A percentile compares a stretch with the other conserved stretches of the same genome.
These are phyloP conservation scores for Erysimum cheiranthoides DNA, from an alignment of 345 rosid species.

Conservation along the genomic window DNA sequence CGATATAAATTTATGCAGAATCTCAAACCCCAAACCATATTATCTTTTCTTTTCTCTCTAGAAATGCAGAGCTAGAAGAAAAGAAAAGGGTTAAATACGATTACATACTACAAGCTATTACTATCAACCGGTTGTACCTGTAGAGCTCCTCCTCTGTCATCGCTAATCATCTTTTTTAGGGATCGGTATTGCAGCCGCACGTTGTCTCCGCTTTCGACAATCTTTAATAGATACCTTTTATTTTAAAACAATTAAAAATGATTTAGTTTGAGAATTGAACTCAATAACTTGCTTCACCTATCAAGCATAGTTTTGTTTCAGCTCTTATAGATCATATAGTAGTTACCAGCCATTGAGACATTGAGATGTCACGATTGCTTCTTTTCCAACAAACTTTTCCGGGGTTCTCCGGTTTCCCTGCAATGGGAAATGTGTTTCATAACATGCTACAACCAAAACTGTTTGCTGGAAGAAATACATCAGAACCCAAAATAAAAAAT, in stretches of 20 bases:
- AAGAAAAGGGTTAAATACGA: slow-evolving; percentile 19
- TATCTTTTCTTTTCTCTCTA: slow-evolving; percentile 32
- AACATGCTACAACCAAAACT: slow-evolving; percentile 15
- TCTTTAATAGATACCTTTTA: slow-evolving; percentile 83
- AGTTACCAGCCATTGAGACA: slow-evolving; percentile 97
- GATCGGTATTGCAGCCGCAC: slow-evolving; percentile 96
- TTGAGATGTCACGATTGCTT: slow-evolving; percentile 93
- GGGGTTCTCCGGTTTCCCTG: slow-evolving; percentile 98
- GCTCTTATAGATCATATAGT: slow-evolving; percentile 7
- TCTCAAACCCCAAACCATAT: slow-evolving; percentile 38
- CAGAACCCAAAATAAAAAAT: neutral
- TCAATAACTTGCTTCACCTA: slow-evolving; percentile 23
- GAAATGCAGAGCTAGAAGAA: slow-evolving; percentile 31
- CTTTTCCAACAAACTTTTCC: slow-evolving; percentile 96
- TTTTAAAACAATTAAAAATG: slow-evolving; percentile 5
- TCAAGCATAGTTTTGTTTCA: slow-evolving; percentile 26
- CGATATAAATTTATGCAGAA: slow-evolving; percentile 25
- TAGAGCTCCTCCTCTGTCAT: slow-evolving; percentile 56
- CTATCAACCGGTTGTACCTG: slow-evolving; percentile 58
- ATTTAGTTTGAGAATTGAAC: slow-evolving; percentile 7
- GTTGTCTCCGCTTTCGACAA: slow-evolving; percentile 80
- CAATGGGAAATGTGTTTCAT: slow-evolving; percentile 39
- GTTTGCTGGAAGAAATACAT: neutral
- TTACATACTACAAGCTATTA: slow-evolving; percentile 52
- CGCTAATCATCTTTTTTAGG: slow-evolving; percentile 64